These are phyloP conservation scores for Botryosphaeria dothidea DNA, from an alignment of 2,329 filamentous ascomycete species.

Conservation along the genomic window DNA sequence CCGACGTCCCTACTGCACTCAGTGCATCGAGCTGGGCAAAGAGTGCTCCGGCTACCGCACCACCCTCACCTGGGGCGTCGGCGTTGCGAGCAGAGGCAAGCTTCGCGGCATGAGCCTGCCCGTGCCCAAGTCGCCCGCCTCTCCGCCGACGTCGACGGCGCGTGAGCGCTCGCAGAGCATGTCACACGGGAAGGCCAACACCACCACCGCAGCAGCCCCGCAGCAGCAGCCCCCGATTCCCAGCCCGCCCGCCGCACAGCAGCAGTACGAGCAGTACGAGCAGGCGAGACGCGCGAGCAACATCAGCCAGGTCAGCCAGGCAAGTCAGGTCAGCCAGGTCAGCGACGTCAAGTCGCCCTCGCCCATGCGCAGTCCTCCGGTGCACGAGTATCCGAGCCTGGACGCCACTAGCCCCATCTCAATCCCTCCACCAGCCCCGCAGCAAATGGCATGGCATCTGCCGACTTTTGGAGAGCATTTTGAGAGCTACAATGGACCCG, in stretches of 20 bases:
- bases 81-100: slow-evolving; percentile 93
- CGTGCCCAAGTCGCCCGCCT: slow-evolving; percentile 49
- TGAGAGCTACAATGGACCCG: slow-evolving; percentile 34
- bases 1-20: slow-evolving; percentile 89
- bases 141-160: slow-evolving; percentile 26
- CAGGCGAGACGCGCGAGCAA: not conserved
- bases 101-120: slow-evolving; percentile 82
- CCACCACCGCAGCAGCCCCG: not conserved
- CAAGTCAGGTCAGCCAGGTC: not conserved
- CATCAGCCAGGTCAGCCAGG: slow-evolving; percentile 2
- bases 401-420: slow-evolving; percentile 41
- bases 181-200: not conserved
- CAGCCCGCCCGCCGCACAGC: not conserved
- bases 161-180: slow-evolving; percentile 11
- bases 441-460: slow-evolving; percentile 39
- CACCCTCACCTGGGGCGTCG: slow-evolving; percentile 93
- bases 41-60: slow-evolving; percentile 97
- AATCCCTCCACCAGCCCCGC: slow-evolving; percentile 38
- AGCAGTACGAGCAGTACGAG: too few relatives aligned
- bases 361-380: slow-evolving; percentile 19
- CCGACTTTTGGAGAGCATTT: slow-evolving; percentile 41
- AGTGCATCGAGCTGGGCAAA: slow-evolving; percentile 86
- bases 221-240: not conserved
- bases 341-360: slow-evolving; percentile 17
- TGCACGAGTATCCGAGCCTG: slow-evolving; percentile 38